phyloP scores from a whole-genome alignment of 345 rosid species.

The Salix exigua region DNA sequence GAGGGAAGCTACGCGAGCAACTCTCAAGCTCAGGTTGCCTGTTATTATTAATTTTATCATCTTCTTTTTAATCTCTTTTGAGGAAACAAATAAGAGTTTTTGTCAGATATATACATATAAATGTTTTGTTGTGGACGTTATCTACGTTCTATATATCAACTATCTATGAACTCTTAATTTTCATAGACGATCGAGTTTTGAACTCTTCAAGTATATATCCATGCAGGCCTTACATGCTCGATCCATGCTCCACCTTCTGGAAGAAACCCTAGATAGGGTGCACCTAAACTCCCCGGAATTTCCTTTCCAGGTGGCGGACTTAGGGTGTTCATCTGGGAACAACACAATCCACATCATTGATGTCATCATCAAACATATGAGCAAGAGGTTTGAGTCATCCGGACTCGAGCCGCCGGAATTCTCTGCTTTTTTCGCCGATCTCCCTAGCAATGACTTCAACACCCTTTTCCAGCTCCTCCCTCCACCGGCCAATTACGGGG shows the following conservation, averaged over 20 bases:
- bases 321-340: constrained; percentile 84
- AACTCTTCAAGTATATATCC: not conserved
- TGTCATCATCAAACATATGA: constrained; percentile 76
- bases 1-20: constrained; percentile 89
- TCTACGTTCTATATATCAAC: too few species aligned
- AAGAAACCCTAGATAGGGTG: constrained; percentile 76
- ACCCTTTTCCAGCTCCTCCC: constrained; percentile 90
- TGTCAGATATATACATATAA: too few species aligned
- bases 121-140: too few species aligned
- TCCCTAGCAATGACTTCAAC: constrained; percentile 92
- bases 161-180: too few species aligned
- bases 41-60: not conserved
- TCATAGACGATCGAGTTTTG: not conserved
- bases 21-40: constrained; percentile 87
- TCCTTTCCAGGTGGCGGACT: constrained; percentile 76
- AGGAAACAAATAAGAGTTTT: too few species aligned
- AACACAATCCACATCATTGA: constrained; percentile 67
- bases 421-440: constrained; percentile 82
- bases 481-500: constrained; percentile 45
- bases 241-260: constrained; percentile 81
- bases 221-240: constrained; percentile 83
- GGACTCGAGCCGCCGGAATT: constrained; percentile 71
- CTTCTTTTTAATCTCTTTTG: too few species aligned
- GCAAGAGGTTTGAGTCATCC: constrained; percentile 51
- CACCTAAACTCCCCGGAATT: constrained; percentile 45